Evolutionary conservation across 768 basidiomycete species (phyloP).

Genomic region (Mycena maculata): DNA sequence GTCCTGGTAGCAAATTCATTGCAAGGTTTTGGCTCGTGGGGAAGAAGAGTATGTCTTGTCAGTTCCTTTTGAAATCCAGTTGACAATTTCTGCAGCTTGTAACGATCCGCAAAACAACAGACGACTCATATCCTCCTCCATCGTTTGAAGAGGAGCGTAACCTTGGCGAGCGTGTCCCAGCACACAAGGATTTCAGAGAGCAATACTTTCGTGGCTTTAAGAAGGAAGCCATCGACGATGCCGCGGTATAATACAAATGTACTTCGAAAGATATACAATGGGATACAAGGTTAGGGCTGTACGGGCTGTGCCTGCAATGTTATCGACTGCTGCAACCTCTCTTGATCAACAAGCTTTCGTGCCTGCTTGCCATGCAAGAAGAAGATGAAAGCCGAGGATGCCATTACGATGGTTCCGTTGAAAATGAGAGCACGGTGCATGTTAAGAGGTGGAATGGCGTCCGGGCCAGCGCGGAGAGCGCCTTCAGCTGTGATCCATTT

Average conservation of each 20-base stretch:
- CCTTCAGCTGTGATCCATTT: conserved; percentile 60
- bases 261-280: background rate
- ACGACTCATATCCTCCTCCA: conserved; percentile 60
- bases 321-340: conserved; percentile 47
- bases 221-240: conserved; percentile 41
- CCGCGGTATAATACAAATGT: background rate
- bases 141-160: conserved; percentile 56
- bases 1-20: conserved; percentile 87
- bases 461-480: conserved; percentile 71
- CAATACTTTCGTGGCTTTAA: conserved; percentile 91
- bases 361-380: conserved; percentile 70
- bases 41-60: conserved; percentile 73
- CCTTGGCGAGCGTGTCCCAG: conserved; percentile 66
- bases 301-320: conserved; percentile 23
- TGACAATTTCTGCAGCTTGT: conserved; percentile 70
- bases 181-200: conserved; percentile 89
- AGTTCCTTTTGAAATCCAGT: background rate
- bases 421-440: conserved; percentile 79
- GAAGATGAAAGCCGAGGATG: conserved; percentile 55
- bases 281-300: conserved; percentile 7
- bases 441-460: conserved; percentile 77
- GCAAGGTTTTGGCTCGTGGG: conserved; percentile 97
- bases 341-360: conserved; percentile 71
- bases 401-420: conserved; percentile 64
- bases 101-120: conserved; percentile 82